Evolutionary conservation across 2,329 filamentous ascomycete genomes (phyloP), one percentile per base, ranked within the genome.

Genomic region (Trichoderma lentiforme): DNA sequence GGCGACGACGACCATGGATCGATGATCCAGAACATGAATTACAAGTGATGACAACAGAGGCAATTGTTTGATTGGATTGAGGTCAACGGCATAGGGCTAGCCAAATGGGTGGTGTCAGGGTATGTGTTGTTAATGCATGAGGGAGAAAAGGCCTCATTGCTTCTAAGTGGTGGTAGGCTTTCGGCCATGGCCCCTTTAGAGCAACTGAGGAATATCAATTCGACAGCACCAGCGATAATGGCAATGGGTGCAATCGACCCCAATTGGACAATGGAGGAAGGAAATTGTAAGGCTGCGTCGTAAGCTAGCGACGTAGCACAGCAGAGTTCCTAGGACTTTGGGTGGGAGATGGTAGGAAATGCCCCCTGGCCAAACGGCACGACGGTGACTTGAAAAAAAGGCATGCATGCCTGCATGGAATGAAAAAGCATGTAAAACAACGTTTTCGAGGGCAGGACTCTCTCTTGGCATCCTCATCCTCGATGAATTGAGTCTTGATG

Each of bases 321-420:
- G 26, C 6, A 34, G 34, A 53, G 28, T 51, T 57, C 39, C n/a
- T 69, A 70, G 66, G 66, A 70, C 66, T 69, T 51, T 28, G n/a
- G 9, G 39, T 2, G 21, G 56, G 8, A 51, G 15, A 53, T 3
- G 57, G 66, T 11, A 53, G 15, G 32, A 15, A n/a, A 62, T 60
- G n/a, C 4, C 57, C 57, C 39, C 39, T 51, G 53, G 34, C 26
- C 21, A 15, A 53, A 53, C 39, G 15, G 28, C 57, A 36, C n/a
- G 34, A 47, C 26, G 7, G n/a, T 7, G 30, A 56, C 18, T 15
- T 43, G 7, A 15, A 34, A 53, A 58, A 53, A 34, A 21, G 15
- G 18, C 9, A 21, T 66, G 26, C 5, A 51, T 61, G 56, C 56
- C 30, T 51, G 66, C 21, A 61, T 4, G 12, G 32, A 28, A 21